phyloP scores from a whole-genome alignment of 2,329 filamentous ascomycete genomes.

The Fragosphaeria purpurea region DNA sequence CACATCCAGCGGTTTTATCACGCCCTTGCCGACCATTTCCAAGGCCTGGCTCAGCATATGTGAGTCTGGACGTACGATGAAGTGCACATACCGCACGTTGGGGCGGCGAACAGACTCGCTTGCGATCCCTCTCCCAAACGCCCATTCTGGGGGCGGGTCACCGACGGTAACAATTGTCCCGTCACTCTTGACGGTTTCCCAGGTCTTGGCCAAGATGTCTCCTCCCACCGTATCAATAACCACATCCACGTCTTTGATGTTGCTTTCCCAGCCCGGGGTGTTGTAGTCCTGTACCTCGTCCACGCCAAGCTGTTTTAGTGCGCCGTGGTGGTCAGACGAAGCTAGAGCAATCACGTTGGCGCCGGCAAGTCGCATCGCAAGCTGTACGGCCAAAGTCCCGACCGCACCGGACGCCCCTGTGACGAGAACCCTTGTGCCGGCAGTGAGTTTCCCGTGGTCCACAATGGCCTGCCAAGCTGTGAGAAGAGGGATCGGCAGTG shows the following conservation, averaged over 20 bases:
- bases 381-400: not conserved
- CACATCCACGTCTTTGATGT: not conserved
- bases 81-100: not conserved
- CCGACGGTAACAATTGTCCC: not conserved
- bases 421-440: not conserved
- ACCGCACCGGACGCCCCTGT: not conserved
- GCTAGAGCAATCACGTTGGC: not conserved
- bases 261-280: not conserved
- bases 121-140: not conserved
- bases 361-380: not conserved
- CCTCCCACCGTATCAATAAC: not conserved
- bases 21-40: not conserved
- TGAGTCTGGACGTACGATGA: not conserved
- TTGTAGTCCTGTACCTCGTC: not conserved
- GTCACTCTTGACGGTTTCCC: not conserved
- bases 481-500: not conserved
- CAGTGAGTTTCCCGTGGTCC: not conserved
- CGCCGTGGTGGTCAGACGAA: not conserved
- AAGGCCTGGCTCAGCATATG: not conserved
- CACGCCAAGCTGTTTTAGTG: not conserved
- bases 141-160: not conserved
- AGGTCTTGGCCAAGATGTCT: not conserved
- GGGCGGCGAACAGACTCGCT: not conserved
- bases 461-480: not conserved
- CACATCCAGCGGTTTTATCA: not conserved